Evolutionary conservation across 306 rosid genomes (phyloP).

Genomic region (Cucurbita argyrosperma): DNA sequence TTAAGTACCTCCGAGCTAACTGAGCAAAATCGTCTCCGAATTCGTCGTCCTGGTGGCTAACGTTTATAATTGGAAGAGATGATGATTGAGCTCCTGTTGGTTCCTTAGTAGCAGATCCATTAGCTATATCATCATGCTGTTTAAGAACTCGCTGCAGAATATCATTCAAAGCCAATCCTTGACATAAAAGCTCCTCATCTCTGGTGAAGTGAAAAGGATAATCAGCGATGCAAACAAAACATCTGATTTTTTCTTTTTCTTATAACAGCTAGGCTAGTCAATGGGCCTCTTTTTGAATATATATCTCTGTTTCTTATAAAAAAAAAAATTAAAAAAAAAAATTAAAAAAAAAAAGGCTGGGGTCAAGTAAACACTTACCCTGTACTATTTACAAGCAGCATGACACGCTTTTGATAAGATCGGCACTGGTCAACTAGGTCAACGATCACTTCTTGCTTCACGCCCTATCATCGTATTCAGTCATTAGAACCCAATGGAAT

Average conservation of each 20-base stretch:
- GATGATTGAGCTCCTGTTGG: constrained; percentile 42
- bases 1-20: constrained; percentile 60
- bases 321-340: neutral
- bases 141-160: constrained; percentile 66
- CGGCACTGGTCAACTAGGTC: constrained; percentile 98
- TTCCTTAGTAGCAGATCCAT: constrained; percentile 30
- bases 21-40: constrained; percentile 75
- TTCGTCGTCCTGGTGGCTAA: constrained; percentile 76
- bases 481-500: neutral
- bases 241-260: neutral
- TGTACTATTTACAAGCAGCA: constrained; percentile 76
- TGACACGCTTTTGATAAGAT: constrained; percentile 74
- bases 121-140: constrained; percentile 52
- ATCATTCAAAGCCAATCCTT: constrained; percentile 74
- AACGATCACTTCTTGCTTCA: constrained; percentile 78
- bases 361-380: constrained; percentile 26
- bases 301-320: neutral
- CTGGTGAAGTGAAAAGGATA: constrained; percentile 30
- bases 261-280: neutral
- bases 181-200: constrained; percentile 64
- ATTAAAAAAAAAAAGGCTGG: neutral
- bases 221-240: constrained; percentile 4
- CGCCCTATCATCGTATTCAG: constrained; percentile 43
- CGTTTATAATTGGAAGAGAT: constrained; percentile 48
- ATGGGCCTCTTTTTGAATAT: neutral